Evolutionary conservation across 1,284 basidiomycete genomes (phyloP).

Genomic region (Malassezia cuniculi): DNA sequence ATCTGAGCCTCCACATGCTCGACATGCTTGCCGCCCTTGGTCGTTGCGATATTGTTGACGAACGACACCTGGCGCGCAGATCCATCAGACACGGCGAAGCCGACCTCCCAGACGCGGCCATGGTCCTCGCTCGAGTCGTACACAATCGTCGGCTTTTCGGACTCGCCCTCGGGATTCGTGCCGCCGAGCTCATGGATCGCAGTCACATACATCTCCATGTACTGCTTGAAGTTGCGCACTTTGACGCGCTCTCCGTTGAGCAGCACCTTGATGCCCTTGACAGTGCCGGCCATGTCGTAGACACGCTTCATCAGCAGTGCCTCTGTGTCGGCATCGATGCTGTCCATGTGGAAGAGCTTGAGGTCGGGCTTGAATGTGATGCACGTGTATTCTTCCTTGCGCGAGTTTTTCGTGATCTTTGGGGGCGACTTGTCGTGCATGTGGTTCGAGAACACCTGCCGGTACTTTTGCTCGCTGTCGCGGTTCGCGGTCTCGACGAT

Average conservation of each 20-base stretch:
- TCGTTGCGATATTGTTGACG: conserved; percentile 93
- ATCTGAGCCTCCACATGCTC: conserved; percentile 75
- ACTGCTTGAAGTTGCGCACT: conserved; percentile 92
- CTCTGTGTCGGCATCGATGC: conserved; percentile 81
- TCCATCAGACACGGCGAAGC: conserved; percentile 77
- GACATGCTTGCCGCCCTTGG: conserved; percentile 93
- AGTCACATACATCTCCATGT: conserved; percentile 74
- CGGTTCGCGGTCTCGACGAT: conserved; percentile 94
- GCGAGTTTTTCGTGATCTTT: conserved; percentile 70
- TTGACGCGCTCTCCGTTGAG: conserved; percentile 85
- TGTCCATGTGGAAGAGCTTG: conserved; percentile 77
- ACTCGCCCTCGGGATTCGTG: conserved; percentile 36
- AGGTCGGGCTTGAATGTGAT: conserved; percentile 92
- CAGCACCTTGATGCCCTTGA: conserved; percentile 82
- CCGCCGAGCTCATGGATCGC: conserved; percentile 46
- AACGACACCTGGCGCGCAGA: conserved; percentile 80
- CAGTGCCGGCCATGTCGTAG: conserved; percentile 91
- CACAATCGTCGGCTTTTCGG: conserved; percentile 67
- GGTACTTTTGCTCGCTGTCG: conserved; percentile 75
- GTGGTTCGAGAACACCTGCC: conserved; percentile 85
- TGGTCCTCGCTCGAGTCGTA: conserved; percentile 62
- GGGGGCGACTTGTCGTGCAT: conserved; percentile 77
- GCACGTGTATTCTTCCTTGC: conserved; percentile 68
- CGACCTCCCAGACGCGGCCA: conserved; percentile 75
- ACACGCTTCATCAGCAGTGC: conserved; percentile 85